Conservation (phyloP, 768 basidiomycete species). For the Phanerodontia chrysosporium region DNA sequence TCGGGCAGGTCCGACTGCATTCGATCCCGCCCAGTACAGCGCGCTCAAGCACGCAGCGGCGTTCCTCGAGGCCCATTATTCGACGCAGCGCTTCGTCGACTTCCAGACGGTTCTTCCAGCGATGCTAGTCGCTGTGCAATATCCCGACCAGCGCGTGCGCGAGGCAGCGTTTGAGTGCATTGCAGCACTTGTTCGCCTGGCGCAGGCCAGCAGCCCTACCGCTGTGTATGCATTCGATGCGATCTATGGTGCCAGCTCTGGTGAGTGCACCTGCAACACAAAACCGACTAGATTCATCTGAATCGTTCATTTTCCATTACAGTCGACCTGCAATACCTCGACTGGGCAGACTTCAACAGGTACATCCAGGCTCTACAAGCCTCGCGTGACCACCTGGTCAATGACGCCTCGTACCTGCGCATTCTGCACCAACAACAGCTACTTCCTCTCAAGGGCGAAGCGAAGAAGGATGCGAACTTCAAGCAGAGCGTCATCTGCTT, state of each 20-base stretch:
- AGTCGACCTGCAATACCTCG: conserved; percentile 62
- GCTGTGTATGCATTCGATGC: conserved; percentile 69
- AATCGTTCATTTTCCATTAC: not conserved
- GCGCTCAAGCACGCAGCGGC: conserved; percentile 75
- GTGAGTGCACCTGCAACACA: conserved; percentile 33
- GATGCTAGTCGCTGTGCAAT: conserved; percentile 58
- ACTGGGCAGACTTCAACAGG: conserved; percentile 54
- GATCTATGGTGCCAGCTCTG: conserved; percentile 60
- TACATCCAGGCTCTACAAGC: conserved; percentile 53
- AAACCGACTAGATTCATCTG: conserved; percentile 4
- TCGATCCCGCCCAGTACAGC: conserved; percentile 37
- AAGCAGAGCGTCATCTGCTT: conserved; percentile 71
- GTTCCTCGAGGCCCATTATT: conserved; percentile 71
- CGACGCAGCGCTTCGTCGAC: conserved; percentile 53
- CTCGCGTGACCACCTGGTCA: conserved; percentile 50
- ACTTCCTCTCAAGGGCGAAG: conserved; percentile 42
- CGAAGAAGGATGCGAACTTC: conserved; percentile 57
- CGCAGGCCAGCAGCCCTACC: conserved; percentile 37
- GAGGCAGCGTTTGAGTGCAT: conserved; percentile 55
- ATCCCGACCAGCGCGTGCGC: conserved; percentile 37
- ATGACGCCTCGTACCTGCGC: conserved; percentile 56
- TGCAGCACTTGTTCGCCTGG: conserved; percentile 37
- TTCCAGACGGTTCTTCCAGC: conserved; percentile 78
- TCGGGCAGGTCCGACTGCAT: conserved; percentile 2
- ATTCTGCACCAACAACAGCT: conserved; percentile 60